phyloP scores from a whole-genome alignment of 2,329 filamentous ascomycete species.

The Calonectria pauciramosa region DNA sequence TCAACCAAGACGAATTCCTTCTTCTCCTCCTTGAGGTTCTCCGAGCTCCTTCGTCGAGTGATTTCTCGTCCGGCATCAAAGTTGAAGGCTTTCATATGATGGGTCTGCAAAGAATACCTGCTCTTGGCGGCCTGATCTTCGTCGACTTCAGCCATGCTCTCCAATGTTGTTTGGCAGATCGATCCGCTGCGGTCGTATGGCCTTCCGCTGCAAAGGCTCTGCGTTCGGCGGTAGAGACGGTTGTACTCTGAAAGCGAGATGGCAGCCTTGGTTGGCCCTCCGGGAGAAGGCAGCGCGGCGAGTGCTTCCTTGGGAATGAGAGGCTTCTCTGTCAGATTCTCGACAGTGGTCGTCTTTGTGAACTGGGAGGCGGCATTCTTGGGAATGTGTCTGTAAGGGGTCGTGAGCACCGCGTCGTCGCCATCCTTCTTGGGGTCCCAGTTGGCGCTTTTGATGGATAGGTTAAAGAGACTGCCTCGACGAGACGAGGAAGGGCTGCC shows the following conservation, averaged over 20 bases:
- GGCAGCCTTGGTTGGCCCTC: constrained; percentile 40
- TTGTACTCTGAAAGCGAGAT: constrained; percentile 52
- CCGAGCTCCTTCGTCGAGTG: constrained; percentile 55
- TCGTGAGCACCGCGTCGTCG: constrained; percentile 28
- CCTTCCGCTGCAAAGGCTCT: constrained; percentile 48
- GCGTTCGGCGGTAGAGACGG: constrained; percentile 53
- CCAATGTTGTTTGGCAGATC: constrained; percentile 55
- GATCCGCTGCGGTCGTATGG: constrained; percentile 53
- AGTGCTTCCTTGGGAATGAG: constrained; percentile 60
- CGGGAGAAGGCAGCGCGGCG: constrained; percentile 3
- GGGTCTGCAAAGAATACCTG: constrained; percentile 50
- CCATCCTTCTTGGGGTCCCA: constrained; percentile 38
- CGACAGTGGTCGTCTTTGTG: constrained; percentile 64
- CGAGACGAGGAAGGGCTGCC: constrained; percentile 29
- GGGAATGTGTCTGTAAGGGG: constrained; percentile 64
- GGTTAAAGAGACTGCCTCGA: constrained; percentile 39
- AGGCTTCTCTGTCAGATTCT: constrained; percentile 48
- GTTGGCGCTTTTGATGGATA: constrained; percentile 44
- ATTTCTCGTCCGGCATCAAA: constrained; percentile 17
- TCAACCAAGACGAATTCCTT: background rate
- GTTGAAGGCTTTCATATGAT: constrained; percentile 24
- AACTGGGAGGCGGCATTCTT: constrained; percentile 69
- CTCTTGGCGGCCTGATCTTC: constrained; percentile 37
- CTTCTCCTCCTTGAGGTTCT: constrained; percentile 48
- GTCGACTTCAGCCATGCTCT: constrained; percentile 53